These are phyloP conservation scores for Rhamnella rubrinervis DNA, from an alignment of 331 rosid species.

Conservation along the genomic window DNA sequence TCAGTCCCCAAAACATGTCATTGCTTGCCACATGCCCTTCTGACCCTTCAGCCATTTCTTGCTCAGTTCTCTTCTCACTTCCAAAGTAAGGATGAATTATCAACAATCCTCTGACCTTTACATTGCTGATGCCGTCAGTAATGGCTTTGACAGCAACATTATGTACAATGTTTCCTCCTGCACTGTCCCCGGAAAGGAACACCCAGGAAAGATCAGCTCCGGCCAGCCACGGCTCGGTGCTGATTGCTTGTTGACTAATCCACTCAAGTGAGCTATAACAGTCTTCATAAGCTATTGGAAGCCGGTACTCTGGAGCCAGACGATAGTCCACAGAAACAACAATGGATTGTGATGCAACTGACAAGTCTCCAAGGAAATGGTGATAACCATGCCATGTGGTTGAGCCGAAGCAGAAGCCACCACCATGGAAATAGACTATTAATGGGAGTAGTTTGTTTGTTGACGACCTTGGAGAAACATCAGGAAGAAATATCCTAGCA, in stretches of 20 bases:
- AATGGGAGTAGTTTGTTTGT: constrained; percentile 39
- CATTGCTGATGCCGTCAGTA: constrained; percentile 4
- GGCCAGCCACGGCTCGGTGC: constrained; percentile 52
- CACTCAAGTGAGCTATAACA: constrained; percentile 65
- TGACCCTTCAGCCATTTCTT: constrained; percentile 40
- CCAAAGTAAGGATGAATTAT: constrained; percentile 84
- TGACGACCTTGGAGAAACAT: neutral
- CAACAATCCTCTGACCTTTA: constrained; percentile 57
- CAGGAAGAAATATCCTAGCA: constrained; percentile 68
- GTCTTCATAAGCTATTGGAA: constrained; percentile 73
- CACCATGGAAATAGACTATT: constrained; percentile 82
- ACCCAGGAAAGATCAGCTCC: constrained; percentile 55
- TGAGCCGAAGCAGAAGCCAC: constrained; percentile 92
- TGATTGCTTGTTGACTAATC: constrained; percentile 36
- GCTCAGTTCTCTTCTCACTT: constrained; percentile 65
- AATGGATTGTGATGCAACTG: constrained; percentile 45
- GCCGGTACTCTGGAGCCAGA: constrained; percentile 73
- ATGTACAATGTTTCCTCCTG: constrained; percentile 88
- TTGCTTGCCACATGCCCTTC: constrained; percentile 28
- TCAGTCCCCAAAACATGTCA: constrained; percentile 62
- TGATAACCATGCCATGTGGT: constrained; percentile 86
- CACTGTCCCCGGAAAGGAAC: constrained; percentile 90
- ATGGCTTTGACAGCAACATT: constrained; percentile 55
- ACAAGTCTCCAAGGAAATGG: constrained; percentile 58
- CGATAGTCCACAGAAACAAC: constrained; percentile 78